Conservation (phyloP, 495 filamentous ascomycete species). For the Penicillium cosmopolitanum region DNA sequence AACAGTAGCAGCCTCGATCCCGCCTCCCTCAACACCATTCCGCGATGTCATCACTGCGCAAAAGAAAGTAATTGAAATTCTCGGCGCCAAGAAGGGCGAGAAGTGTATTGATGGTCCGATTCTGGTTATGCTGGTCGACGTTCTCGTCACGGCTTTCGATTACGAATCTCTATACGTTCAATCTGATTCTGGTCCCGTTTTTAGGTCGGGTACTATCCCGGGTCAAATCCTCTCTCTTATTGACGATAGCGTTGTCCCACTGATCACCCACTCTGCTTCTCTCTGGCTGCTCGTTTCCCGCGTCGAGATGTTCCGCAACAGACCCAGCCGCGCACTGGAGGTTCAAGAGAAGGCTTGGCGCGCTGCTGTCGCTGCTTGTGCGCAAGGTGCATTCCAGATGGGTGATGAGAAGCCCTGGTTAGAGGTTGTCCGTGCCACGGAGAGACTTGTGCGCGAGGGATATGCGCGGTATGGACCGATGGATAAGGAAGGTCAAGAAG, state of each 20-base stretch:
- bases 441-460: conserved; percentile 50
- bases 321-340: conserved; percentile 71
- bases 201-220: conserved; percentile 49
- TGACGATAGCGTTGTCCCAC: conserved; percentile 69
- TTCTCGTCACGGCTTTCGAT: conserved; percentile 60
- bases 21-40: conserved; percentile 71
- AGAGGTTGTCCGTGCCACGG: conserved; percentile 52
- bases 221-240: conserved; percentile 71
- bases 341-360: conserved; percentile 91
- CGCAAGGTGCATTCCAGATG: conserved; percentile 52
- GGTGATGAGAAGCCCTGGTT: conserved; percentile 52
- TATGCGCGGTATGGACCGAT: conserved; percentile 52
- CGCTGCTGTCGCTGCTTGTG: conserved; percentile 56
- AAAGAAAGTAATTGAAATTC: conserved; percentile 72
- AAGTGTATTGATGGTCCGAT: conserved; percentile 75
- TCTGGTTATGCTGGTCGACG: conserved; percentile 68
- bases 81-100: conserved; percentile 69
- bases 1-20: conserved; percentile 76
- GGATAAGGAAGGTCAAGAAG: conserved; percentile 38
- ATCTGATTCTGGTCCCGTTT: conserved; percentile 26
- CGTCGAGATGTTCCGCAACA: conserved; percentile 69
- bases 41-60: conserved; percentile 74
- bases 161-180: conserved; percentile 43
- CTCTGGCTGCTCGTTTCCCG: conserved; percentile 76
- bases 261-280: conserved; percentile 77